phyloP scores from a whole-genome alignment of 2,329 filamentous ascomycete species.

The Cladophialophora immunda region DNA sequence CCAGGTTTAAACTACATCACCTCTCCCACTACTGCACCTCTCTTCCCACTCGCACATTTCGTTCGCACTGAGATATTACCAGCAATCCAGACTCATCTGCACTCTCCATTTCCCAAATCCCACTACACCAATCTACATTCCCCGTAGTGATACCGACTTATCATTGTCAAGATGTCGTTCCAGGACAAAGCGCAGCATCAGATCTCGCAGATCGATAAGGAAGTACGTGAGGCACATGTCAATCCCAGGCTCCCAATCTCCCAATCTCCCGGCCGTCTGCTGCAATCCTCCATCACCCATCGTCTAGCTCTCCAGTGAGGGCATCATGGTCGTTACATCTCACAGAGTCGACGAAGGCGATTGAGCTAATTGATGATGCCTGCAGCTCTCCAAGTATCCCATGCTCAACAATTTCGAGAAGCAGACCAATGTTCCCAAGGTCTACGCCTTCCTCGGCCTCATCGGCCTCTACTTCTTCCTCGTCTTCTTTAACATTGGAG shows the following conservation, averaged over 20 bases:
- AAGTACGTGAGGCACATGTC: slow-evolving; percentile 55
- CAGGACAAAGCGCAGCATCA: slow-evolving; percentile 71
- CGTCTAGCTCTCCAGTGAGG: neutral
- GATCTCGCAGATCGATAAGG: slow-evolving; percentile 74
- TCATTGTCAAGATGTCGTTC: slow-evolving; percentile 52
- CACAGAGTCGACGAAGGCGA: neutral
- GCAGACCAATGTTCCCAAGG: slow-evolving; percentile 73
- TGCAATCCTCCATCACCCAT: neutral
- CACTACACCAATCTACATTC: slow-evolving; percentile 3
- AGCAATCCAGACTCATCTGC: slow-evolving; percentile 5
- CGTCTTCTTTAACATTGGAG: slow-evolving; percentile 76
- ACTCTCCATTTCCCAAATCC: slow-evolving; percentile 10
- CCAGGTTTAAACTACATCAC: slow-evolving; percentile 11
- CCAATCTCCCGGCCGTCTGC: neutral
- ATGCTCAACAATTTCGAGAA: slow-evolving; percentile 73
- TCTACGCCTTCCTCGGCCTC: slow-evolving; percentile 71
- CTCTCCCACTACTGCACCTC: slow-evolving; percentile 17
- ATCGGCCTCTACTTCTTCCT: slow-evolving; percentile 74
- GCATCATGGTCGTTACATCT: neutral
- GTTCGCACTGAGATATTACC: slow-evolving; percentile 13
- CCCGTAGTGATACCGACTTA: neutral
- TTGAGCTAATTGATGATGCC: slow-evolving; percentile 20
- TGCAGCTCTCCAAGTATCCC: slow-evolving; percentile 72
- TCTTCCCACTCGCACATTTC: slow-evolving; percentile 17
- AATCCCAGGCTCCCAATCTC: slow-evolving; percentile 20